Conservation (phyloP, 371 early-diverging fungal genomes). For the Apophysomyces elegans region DNA sequence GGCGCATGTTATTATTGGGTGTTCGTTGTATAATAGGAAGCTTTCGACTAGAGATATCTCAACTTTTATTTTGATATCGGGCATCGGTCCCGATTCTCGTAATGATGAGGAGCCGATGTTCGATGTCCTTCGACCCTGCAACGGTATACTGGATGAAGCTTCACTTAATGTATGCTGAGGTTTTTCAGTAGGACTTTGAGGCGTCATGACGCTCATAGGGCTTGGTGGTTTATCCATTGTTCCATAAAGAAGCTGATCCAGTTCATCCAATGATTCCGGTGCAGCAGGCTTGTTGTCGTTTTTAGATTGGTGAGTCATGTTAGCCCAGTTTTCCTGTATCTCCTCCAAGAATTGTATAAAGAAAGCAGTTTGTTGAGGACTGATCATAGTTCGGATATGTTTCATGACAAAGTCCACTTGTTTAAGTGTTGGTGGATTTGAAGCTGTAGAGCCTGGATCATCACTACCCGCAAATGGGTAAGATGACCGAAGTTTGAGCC, state of each 20-base stretch:
- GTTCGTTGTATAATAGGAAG: conserved; percentile 50
- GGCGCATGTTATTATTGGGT: conserved; percentile 31
- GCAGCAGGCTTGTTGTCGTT: background rate
- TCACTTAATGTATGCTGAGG: background rate
- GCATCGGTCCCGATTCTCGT: conserved; percentile 14
- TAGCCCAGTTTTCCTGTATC: conserved; percentile 6
- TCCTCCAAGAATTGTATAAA: conserved; percentile 35
- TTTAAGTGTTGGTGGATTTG: conserved; percentile 21
- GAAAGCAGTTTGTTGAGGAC: conserved; percentile 41
- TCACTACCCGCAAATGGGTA: conserved; percentile 16
- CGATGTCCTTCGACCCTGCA: background rate
- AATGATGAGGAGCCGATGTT: conserved; percentile 10
- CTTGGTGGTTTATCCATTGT: background rate
- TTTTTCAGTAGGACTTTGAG: background rate
- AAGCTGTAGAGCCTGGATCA: background rate
- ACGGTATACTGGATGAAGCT: background rate
- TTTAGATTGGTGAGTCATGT: background rate
- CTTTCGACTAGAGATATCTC: conserved; percentile 44
- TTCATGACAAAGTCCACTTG: conserved; percentile 38
- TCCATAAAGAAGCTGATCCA: conserved; percentile 5
- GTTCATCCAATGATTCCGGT: background rate
- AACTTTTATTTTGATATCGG: conserved; percentile 49
- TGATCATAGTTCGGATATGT: conserved; percentile 32
- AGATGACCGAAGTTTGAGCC: conserved; percentile 39
- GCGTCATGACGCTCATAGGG: background rate